Percentiles rank a stretch among this genome's conserved stretches.
Evolutionary conservation across 768 basidiomycete species (phyloP).

Genomic region (Collybia nuda): DNA sequence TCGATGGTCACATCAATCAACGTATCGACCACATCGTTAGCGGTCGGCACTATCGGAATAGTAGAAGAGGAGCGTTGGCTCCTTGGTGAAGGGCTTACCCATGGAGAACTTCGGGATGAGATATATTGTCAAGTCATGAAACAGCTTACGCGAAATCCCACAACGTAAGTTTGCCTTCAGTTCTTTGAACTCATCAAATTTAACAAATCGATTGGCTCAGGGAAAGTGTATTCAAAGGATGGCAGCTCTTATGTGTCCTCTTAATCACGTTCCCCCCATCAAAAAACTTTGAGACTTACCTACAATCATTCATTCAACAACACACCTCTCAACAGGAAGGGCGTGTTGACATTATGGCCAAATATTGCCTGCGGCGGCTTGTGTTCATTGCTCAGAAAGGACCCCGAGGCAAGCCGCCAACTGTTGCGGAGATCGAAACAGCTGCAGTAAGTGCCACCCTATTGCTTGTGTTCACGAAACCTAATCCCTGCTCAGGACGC

Average conservation of each 20-base stretch:
- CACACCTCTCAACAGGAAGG: conserved; percentile 69
- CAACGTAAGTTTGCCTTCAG: conserved; percentile 49
- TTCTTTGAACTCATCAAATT: too few species aligned
- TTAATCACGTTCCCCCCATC: conserved; percentile 93
- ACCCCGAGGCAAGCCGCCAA: conserved; percentile 81
- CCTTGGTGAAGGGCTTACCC: conserved; percentile 71
- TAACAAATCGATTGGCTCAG: conserved; percentile 31
- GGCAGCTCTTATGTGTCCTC: conserved; percentile 90
- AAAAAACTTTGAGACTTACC: conserved; percentile 86
- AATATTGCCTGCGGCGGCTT: conserved; percentile 83
- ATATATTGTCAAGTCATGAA: conserved; percentile 94
- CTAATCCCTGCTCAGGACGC: conserved; percentile 56
- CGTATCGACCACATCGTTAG: conserved; percentile 46
- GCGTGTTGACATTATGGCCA: conserved; percentile 86
- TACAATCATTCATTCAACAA: conserved; percentile 76
- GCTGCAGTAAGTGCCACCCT: conserved; percentile 60
- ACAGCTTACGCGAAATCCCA: conserved; percentile 82
- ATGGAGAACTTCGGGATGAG: conserved; percentile 89
- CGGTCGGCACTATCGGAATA: conserved; percentile 34
- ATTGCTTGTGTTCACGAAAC: conserved; percentile 4
- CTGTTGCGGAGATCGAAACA: conserved; percentile 84
- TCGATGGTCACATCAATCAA: conserved; percentile 45
- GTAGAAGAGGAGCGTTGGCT: conserved; percentile 90
- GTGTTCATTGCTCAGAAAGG: conserved; percentile 78
- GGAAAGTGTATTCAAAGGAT: conserved; percentile 86